Conservation (phyloP, 2,329 filamentous ascomycete species). For the Beauveria pseudobassiana region DNA sequence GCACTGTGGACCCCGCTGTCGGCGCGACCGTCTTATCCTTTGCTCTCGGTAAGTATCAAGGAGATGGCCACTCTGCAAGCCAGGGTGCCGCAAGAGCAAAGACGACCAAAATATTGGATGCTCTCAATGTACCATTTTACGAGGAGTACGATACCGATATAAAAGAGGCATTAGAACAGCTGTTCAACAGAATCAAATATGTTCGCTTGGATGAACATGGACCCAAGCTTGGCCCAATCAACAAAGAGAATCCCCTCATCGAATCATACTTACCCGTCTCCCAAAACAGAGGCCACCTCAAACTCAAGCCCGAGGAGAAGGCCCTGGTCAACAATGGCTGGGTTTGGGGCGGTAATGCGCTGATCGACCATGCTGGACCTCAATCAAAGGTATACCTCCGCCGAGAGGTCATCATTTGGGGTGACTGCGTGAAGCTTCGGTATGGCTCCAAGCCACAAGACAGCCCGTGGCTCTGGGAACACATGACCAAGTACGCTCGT, state of each 20-base stretch:
- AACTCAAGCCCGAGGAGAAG: constrained; percentile 68
- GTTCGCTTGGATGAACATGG: constrained; percentile 87
- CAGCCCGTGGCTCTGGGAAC: constrained; percentile 90
- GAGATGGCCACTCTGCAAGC: constrained; percentile 36
- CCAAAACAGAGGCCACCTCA: constrained; percentile 71
- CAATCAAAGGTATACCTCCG: constrained; percentile 89
- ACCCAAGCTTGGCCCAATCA: constrained; percentile 76
- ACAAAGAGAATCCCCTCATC: constrained; percentile 69
- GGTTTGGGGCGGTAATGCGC: constrained; percentile 96
- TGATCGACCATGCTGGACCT: constrained; percentile 88
- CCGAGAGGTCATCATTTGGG: constrained; percentile 95
- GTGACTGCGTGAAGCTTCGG: constrained; percentile 93
- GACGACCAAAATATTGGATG: constrained; percentile 62
- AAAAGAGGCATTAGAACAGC: constrained; percentile 76
- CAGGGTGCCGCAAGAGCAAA: constrained; percentile 44
- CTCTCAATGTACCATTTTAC: constrained; percentile 83
- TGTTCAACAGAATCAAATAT: constrained; percentile 94
- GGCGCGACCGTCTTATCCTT: constrained; percentile 49
- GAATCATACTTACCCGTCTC: constrained; percentile 88
- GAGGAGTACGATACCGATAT: constrained; percentile 84
- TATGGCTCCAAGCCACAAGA: constrained; percentile 77
- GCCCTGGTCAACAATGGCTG: constrained; percentile 93
- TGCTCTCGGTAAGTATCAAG: constrained; percentile 50
- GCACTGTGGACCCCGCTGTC: constrained; percentile 60
- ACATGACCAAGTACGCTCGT: constrained; percentile 88